Evolutionary conservation across 1,139 yeast species (phyloP).

Genomic region (Yamadazyma sp.): DNA sequence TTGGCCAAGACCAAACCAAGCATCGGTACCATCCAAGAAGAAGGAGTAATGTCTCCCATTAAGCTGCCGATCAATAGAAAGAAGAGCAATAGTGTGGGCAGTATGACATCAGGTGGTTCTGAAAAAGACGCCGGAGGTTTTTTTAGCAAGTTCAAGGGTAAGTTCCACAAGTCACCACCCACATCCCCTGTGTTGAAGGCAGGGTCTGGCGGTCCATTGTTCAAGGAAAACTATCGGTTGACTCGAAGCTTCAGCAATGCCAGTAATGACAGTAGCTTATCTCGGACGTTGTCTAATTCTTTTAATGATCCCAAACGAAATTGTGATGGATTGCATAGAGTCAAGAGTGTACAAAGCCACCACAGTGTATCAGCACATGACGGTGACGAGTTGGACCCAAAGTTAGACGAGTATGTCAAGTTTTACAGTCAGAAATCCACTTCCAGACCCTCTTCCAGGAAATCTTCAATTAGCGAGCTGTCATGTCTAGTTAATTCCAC

Average conservation of each 20-base stretch:
- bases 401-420: constrained; percentile 56
- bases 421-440: constrained; percentile 41
- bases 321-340: not conserved
- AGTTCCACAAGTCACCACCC: constrained; percentile 26
- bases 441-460: constrained; percentile 16
- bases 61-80: not conserved
- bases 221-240: constrained; percentile 11
- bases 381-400: constrained; percentile 41
- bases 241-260: constrained; percentile 5
- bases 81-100: constrained; percentile 10
- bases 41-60: constrained; percentile 14
- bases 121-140: constrained; percentile 26
- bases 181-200: constrained; percentile 10
- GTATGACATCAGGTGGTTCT: constrained; percentile 11
- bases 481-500: not conserved
- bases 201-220: not conserved
- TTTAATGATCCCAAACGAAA: not conserved
- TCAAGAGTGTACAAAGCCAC: not conserved
- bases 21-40: constrained; percentile 35
- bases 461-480: constrained; percentile 19
- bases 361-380: no score
- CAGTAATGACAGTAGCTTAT: constrained; percentile 2
- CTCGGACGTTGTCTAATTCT: constrained; percentile 1
- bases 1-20: constrained; percentile 36
- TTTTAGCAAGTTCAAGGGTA: constrained; percentile 39